phyloP scores from a whole-genome alignment of 2,329 filamentous ascomycete species.

The Cordyceps militaris region DNA sequence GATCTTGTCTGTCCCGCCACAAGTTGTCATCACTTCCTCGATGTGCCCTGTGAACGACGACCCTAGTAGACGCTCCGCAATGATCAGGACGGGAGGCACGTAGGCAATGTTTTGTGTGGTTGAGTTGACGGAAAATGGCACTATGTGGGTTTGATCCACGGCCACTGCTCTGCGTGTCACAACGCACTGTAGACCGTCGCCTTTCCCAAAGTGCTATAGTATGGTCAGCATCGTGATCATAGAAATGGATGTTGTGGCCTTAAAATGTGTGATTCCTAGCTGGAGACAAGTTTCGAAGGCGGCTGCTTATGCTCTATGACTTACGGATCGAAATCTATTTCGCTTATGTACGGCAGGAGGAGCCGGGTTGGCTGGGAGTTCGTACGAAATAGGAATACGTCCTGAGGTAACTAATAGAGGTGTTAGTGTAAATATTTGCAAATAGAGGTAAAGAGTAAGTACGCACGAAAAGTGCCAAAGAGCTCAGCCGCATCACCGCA shows the following conservation, averaged over 20 bases:
- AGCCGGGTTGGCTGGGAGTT: neutral
- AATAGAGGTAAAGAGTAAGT: neutral
- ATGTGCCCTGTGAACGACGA: neutral
- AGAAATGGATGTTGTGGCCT: neutral
- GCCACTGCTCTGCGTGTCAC: neutral
- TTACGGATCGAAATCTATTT: neutral
- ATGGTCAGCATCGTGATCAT: neutral
- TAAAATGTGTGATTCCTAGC: neutral
- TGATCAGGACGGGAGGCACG: neutral
- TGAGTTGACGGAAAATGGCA: neutral
- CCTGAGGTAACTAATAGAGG: neutral
- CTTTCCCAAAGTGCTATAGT: neutral
- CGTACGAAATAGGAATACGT: neutral
- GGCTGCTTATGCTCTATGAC: neutral
- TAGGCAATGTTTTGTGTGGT: neutral
- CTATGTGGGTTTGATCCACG: neutral
- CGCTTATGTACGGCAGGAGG: neutral
- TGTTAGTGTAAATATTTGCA: neutral
- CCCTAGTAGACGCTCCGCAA: neutral
- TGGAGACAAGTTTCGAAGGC: neutral
- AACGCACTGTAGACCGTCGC: neutral
- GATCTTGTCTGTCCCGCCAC: neutral
- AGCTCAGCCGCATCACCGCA: neutral
- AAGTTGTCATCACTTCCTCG: rapidly evolving
- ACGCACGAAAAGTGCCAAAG: neutral